Evolutionary conservation across 2,329 filamentous ascomycete species (phyloP).

Genomic region (Aspergillus sp.): DNA sequence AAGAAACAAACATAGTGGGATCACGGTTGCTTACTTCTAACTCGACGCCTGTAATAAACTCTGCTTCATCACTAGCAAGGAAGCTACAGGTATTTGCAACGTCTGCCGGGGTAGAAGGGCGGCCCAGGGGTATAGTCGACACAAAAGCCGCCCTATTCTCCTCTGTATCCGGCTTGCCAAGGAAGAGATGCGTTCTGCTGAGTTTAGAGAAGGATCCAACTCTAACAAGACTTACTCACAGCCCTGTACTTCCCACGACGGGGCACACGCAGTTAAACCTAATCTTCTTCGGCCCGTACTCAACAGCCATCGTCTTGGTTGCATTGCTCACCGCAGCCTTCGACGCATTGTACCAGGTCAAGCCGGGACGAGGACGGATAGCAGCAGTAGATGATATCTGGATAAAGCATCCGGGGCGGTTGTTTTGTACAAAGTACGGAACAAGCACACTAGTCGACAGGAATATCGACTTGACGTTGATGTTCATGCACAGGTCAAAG

Average conservation of each 20-base stretch:
- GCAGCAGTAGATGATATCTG: conserved; percentile 48
- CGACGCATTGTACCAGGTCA: conserved; percentile 49
- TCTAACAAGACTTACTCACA: conserved; percentile 19
- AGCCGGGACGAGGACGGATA: conserved; percentile 41
- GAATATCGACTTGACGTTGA: conserved; percentile 48
- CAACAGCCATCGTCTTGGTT: conserved; percentile 31
- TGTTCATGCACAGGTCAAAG: conserved; percentile 44
- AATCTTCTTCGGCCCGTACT: conserved; percentile 30
- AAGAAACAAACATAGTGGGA: not conserved
- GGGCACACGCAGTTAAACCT: conserved; percentile 34
- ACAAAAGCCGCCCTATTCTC: conserved; percentile 45
- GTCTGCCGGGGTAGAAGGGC: conserved; percentile 52
- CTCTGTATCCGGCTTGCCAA: conserved; percentile 43
- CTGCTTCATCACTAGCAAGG: conserved; percentile 69
- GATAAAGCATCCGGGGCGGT: conserved; percentile 42
- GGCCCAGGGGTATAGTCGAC: conserved; percentile 42
- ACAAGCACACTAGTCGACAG: conserved; percentile 39
- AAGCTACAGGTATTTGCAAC: conserved; percentile 71
- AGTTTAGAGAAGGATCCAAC: not conserved
- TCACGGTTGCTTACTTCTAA: conserved; percentile 54
- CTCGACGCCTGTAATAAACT: conserved; percentile 70
- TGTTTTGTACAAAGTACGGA: conserved; percentile 40
- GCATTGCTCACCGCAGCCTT: conserved; percentile 46
- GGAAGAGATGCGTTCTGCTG: conserved; percentile 61
- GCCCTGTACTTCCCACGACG: conserved; percentile 28